phyloP scores from a whole-genome alignment of 768 basidiomycete species.

The Amanita subjunquillea region DNA sequence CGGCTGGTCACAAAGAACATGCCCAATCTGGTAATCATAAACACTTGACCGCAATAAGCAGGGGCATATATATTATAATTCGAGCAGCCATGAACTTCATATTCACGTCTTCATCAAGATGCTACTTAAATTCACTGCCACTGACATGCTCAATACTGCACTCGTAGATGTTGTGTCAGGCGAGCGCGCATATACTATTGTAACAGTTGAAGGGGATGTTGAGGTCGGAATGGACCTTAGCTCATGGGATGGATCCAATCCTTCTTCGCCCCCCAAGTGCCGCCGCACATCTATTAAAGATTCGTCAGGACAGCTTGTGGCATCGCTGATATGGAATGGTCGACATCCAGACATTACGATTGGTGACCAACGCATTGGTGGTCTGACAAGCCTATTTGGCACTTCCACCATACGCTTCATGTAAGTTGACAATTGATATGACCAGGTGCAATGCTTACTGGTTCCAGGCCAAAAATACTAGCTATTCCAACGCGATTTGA shows the following conservation, averaged over 20 bases:
- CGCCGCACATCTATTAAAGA: slow-evolving; percentile 33
- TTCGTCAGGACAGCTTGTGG: slow-evolving; percentile 28
- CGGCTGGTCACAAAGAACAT: slow-evolving; percentile 26
- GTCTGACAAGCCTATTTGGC: slow-evolving; percentile 47
- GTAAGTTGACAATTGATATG: slow-evolving; percentile 21
- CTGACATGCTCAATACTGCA: slow-evolving; percentile 46
- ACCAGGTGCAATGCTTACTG: slow-evolving; percentile 2
- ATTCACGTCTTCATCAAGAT: slow-evolving; percentile 19
- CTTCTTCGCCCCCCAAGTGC: slow-evolving; percentile 9
- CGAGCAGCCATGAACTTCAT: slow-evolving; percentile 5
- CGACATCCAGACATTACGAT: slow-evolving; percentile 42
- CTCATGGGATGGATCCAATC: slow-evolving; percentile 3
- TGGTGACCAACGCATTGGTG: slow-evolving; percentile 38
- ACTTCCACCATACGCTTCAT: slow-evolving; percentile 42
- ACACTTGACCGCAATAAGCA: slow-evolving; percentile 25
- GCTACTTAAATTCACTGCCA: slow-evolving; percentile 49
- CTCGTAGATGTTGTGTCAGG: slow-evolving; percentile 47
- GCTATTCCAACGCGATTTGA: slow-evolving; percentile 54
- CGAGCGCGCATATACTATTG: slow-evolving; percentile 35
- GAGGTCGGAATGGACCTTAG: not conserved
- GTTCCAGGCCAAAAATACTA: slow-evolving; percentile 43
- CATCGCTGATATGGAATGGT: slow-evolving; percentile 43
- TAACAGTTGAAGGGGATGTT: slow-evolving; percentile 23
- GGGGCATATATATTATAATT: slow-evolving; percentile 9
- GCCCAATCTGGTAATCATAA: slow-evolving; percentile 37